Base-by-base conservation (phyloP, 1,284 basidiomycete species). In the Chondrostereum purpureum region DNA sequence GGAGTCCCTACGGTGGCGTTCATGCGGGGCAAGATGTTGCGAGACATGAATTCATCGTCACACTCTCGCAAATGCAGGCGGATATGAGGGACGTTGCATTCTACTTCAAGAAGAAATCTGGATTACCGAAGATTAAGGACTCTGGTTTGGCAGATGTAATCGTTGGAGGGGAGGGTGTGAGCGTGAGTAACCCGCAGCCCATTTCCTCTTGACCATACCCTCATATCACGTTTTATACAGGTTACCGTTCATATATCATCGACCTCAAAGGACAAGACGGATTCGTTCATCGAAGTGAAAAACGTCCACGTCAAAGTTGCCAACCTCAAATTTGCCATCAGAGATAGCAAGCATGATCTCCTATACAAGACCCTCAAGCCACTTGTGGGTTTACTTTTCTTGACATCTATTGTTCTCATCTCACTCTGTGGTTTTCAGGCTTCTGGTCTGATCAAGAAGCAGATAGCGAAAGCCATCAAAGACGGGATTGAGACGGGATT, bases 81-180 rank as follows among this genome's bases (percentile, higher is more conserved):
- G 92, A 95, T 58, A 85, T 96, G 75, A 78, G 87, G 33, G 92
- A 96, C 57, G 88, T 96, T 16, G 83, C 86, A 11, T 95, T 96
- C 63, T 92, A 86, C 60, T 90, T 89, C 64, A 73, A 69, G 52
- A 86, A 78, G 70, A 89, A 89, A 72, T 72, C 68, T 0, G 88
- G 88, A 3, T 77, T 90, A 57, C 80, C 85, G 8, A 89, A 86
- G 72, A 67, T 96, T 60, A 77, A 68, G 37, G 95, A 98, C 68
- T 83, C 81, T n/a, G 95, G 94, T 53, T 66, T 95, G 22, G 93
- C 93, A 16, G 95, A 98, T 61, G 84, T 98, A 8, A 62, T 93
- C 46, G 69, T 98, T 42, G 87, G 89, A 23, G 93, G 94, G 17
- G 67, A 80, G 44, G 88, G 89, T 2, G 62, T 92, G 36, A 83